Evolutionary conservation across 225 moss, liverwort and hornwort species (phyloP).

Genomic region (Rhytidiadelphus loreus): DNA sequence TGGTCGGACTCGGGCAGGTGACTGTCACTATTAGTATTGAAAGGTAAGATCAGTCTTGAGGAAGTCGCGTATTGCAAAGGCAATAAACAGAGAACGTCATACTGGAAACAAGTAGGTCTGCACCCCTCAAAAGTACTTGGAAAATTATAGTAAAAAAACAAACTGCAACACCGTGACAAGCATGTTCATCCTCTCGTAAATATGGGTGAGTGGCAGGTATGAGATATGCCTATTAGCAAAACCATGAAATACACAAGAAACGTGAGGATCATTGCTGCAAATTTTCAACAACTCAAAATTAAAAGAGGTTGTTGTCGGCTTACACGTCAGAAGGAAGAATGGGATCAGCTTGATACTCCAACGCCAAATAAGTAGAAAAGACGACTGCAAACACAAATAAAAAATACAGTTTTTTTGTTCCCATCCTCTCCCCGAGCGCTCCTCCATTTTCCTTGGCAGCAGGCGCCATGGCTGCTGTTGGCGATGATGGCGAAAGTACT

Average conservation of each 20-base stretch:
- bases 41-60: not conserved
- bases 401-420: too few relatives aligned
- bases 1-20: not conserved
- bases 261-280: not conserved
- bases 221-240: conserved; percentile 48
- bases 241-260: not conserved
- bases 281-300: not conserved
- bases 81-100: not conserved
- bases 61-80: not conserved
- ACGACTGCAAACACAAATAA: too few relatives aligned
- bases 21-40: not conserved
- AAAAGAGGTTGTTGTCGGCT: not conserved
- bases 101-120: not conserved
- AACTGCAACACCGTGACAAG: conserved; percentile 53
- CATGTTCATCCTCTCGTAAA: conserved; percentile 86
- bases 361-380: too few relatives aligned
- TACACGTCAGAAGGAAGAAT: conserved; percentile 56
- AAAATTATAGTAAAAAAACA: conserved; percentile 39
- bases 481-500: too few relatives aligned
- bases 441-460: too few relatives aligned
- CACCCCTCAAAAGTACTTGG: not conserved
- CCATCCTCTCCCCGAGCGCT: too few relatives aligned
- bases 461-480: too few relatives aligned
- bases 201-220: conserved; percentile 87
- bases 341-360: not conserved